phyloP scores from a whole-genome alignment of 805 yeast genomes.

The Tetrapisispora namnaoensis region DNA sequence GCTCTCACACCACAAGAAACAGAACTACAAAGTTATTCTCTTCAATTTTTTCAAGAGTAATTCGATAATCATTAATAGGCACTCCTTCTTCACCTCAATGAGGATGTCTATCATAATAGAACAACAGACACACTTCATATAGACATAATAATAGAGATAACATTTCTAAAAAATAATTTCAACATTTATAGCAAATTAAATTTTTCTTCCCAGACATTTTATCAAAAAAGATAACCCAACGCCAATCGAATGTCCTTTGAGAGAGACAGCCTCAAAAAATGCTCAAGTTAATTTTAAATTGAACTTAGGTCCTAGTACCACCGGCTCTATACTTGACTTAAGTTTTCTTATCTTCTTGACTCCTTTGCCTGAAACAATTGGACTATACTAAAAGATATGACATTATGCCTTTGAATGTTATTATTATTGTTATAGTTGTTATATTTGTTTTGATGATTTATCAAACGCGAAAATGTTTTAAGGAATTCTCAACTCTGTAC shows the following conservation, averaged over 20 bases:
- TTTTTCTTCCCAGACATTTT: too few species aligned
- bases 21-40: constrained; percentile 5
- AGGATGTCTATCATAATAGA: background rate
- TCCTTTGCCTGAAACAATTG: background rate
- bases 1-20: constrained; percentile 10
- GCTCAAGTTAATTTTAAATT: too few species aligned
- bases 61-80: background rate
- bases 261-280: too few species aligned
- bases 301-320: too few species aligned
- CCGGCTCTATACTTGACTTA: too few species aligned
- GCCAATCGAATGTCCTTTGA: too few species aligned
- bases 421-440: background rate
- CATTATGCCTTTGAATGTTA: background rate
- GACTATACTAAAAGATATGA: background rate
- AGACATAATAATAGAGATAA: too few species aligned
- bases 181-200: too few species aligned
- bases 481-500: background rate
- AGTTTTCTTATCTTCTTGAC: too few species aligned
- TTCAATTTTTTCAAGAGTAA: constrained; percentile 4
- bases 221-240: too few species aligned
- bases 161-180: too few species aligned
- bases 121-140: too few species aligned
- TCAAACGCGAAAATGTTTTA: background rate
- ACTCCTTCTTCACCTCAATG: background rate
- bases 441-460: background rate